Evolutionary conservation across 2,329 filamentous ascomycete species (phyloP).

Genomic region (Cladosporium halotolerans): DNA sequence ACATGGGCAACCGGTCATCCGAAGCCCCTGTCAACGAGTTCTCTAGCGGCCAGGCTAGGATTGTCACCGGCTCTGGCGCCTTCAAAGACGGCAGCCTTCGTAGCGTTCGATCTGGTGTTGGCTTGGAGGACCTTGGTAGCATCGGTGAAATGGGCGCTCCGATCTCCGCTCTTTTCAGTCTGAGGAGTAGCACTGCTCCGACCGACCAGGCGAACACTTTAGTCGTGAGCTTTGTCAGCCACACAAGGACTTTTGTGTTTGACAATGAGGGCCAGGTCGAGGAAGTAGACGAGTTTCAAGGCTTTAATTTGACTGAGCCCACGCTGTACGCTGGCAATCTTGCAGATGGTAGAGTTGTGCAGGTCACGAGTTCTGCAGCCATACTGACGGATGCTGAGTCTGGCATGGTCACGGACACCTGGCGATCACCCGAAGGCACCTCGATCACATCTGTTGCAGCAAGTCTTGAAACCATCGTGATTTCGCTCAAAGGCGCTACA

Average conservation of each 20-base stretch:
- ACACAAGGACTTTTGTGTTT: conserved; percentile 79
- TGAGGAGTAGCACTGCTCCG: conserved; percentile 65
- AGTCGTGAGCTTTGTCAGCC: conserved; percentile 71
- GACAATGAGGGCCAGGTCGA: conserved; percentile 70
- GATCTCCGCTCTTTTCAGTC: conserved; percentile 38
- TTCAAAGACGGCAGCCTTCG: conserved; percentile 82
- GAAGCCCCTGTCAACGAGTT: conserved; percentile 81
- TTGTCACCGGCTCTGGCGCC: conserved; percentile 87
- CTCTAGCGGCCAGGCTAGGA: conserved; percentile 86
- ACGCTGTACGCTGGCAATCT: conserved; percentile 69
- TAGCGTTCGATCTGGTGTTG: conserved; percentile 88
- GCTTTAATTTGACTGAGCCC: conserved; percentile 60
- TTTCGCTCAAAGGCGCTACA: conserved; percentile 70
- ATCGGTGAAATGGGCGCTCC: conserved; percentile 64
- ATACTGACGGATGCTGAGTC: conserved; percentile 56
- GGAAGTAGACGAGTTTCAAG: conserved; percentile 71
- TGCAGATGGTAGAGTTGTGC: conserved; percentile 56
- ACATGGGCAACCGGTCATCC: conserved; percentile 79
- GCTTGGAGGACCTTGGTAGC: conserved; percentile 78
- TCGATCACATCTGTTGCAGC: conserved; percentile 73
- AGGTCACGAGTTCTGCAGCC: conserved; percentile 64
- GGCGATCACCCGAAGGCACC: conserved; percentile 46
- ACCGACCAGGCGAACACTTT: conserved; percentile 63
- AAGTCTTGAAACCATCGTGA: conserved; percentile 61
- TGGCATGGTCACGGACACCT: conserved; percentile 49